Evolutionary conservation across 2,329 filamentous ascomycete species (phyloP), one percentile per base, ranked within the genome.

Genomic region (Monosporascus sp.): DNA sequence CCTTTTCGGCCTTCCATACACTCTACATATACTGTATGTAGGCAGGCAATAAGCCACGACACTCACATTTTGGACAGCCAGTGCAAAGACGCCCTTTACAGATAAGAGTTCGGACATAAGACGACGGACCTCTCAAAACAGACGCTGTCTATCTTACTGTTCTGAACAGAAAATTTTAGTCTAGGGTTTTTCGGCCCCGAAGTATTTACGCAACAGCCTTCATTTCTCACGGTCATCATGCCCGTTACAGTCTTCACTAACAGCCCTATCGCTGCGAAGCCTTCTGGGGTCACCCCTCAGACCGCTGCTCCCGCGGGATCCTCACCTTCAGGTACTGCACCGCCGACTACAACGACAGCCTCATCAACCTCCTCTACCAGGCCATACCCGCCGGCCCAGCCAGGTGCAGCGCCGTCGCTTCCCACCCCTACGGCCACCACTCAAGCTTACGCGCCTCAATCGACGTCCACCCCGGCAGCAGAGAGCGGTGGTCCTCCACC

Each of bases 201-300:
- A 83, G 78, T 50, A 41, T 37, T n/a, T n/a, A 31, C 47, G n/a
- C 15, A 37, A 37, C n/a, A n/a, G 7, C 22, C 20, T 25, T 44
- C 41, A 11, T 22, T 20, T 20, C 15, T 47, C 36, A 27, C 54
- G 63, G 71, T 47, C n/a, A 86, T 86, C 82, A 75, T 82, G 48
- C 77, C 81, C n/a, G 78, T 86, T 56, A 79, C 77, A 48, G 76
- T 85, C 43, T 82, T 83, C 67, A 78, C 75, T 37, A 68, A 78
- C 51, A 83, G 80, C 65, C 82, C 83, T 46, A 83, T 86, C 66
- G 77, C 79, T 38, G 71, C 77, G 54, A 84, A 82, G 68, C 72
- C 80, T 48, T 72, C 73, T 6, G 66, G 65, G 7, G 59, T 64
- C 31, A 67, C 65, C 17, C 66, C 66, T 41, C 60, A 66, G 57